Evolutionary conservation across 768 basidiomycete species (phyloP).

Genomic region (Chalciporus sphaerocephalus): DNA sequence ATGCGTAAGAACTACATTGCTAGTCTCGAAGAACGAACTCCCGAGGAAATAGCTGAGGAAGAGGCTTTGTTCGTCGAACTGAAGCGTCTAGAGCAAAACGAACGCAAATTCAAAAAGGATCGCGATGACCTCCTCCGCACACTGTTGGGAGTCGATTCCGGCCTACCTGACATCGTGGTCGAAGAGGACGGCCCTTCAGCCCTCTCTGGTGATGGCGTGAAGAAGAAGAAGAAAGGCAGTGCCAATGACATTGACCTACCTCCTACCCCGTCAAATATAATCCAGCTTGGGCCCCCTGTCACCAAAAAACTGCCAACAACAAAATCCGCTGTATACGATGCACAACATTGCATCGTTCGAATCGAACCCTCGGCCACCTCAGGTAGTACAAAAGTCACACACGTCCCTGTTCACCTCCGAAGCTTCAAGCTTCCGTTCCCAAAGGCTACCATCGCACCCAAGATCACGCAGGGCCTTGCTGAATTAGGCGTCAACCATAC

Average conservation of each 20-base stretch:
- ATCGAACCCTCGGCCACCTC: slow-evolving; percentile 49
- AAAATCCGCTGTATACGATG: slow-evolving; percentile 59
- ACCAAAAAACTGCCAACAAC: slow-evolving; percentile 41
- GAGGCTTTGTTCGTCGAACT: slow-evolving; percentile 91
- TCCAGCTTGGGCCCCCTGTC: slow-evolving; percentile 35
- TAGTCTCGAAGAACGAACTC: slow-evolving; percentile 84
- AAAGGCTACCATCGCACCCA: slow-evolving; percentile 67
- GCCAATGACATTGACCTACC: slow-evolving; percentile 32
- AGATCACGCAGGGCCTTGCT: slow-evolving; percentile 68
- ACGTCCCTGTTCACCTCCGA: slow-evolving; percentile 77
- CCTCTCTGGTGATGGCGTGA: slow-evolving; percentile 43
- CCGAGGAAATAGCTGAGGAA: slow-evolving; percentile 89
- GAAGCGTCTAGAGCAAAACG: slow-evolving; percentile 91
- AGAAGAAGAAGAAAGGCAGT: slow-evolving; percentile 49
- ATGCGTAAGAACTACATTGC: slow-evolving; percentile 84
- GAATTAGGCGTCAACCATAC: slow-evolving; percentile 73
- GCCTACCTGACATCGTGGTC: slow-evolving; percentile 64
- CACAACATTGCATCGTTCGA: slow-evolving; percentile 68
- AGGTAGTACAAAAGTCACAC: slow-evolving; percentile 59
- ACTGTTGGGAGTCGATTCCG: slow-evolving; percentile 82
- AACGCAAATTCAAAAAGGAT: slow-evolving; percentile 81
- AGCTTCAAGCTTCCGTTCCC: slow-evolving; percentile 81
- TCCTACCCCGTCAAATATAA: slow-evolving; percentile 33
- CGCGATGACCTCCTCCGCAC: slow-evolving; percentile 83
- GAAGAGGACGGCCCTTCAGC: slow-evolving; percentile 56